Evolutionary conservation across 371 early-diverging fungal species (phyloP), one percentile per base, ranked within the genome.

Genomic region (Mortierella sp.): DNA sequence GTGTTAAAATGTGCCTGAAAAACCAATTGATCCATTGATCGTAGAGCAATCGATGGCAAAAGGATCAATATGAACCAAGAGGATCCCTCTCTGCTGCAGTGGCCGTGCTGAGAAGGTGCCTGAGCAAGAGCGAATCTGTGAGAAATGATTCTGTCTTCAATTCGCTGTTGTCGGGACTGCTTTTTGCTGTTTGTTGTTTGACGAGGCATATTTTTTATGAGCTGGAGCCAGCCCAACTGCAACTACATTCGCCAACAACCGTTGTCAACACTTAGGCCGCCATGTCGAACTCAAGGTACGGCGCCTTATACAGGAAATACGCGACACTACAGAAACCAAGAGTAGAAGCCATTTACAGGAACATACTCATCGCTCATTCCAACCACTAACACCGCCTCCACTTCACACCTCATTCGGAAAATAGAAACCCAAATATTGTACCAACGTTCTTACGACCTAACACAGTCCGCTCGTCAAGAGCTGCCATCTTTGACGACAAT

Each of bases 381-480:
- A 60, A 46, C 3, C 16, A n/a, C 60, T 56, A 41, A 32, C 56
- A 43, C 29, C 16, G 1, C 14, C 21, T 63, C 14, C 4, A 18
- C n/a, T 24, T 12, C 29, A 2, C 32, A 7, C 35, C 38, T 54
- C 32, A 43, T 58, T 43, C 56, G 38, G 21, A 60, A 60, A 63
- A 38, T 75, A 83, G 83, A 63, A 79, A 74, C 70, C 72, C 41
- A 24, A 80, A 75, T 11, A 27, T 35, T 12, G 75, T 71, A 3
- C 80, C 77, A 41, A 55, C 80, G 11, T 82, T 77, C 65, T 38
- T 86, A 16, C 82, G 79, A 14, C 86, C 86, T 21, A 80, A 82
- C 71, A 86, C 82, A 27, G 71, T 72, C 6, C 75, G 71, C 32
- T 75, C 82, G 1, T 86, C 86, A 43, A 54, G 86, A 27, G 86